Evolutionary conservation across 768 basidiomycete species (phyloP), one percentile per base, ranked within the genome.

Genomic region (Pisolithus orientalis): DNA sequence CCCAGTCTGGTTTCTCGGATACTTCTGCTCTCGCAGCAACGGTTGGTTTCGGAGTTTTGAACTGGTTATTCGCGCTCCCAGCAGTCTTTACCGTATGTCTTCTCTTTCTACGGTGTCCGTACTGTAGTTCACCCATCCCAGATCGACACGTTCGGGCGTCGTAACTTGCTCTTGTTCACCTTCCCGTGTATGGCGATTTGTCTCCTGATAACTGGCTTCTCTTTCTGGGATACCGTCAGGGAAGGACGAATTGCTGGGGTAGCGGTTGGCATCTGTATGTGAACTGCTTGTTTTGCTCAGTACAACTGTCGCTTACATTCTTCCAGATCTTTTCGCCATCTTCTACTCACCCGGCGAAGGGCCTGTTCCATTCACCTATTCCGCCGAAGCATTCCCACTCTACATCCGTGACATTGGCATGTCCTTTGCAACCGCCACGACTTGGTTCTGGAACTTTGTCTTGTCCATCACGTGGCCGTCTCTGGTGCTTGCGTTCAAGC

Each of bases 351-450:
- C 87, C 1, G 90, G 90, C 55, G 90, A 91, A 72, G 92, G 92
- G 0, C 92, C 92, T 5, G 91, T 94, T 7, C 92, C 92, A 0
- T 94, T 86, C 67, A 85, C 88, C 0, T 94, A 94, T 64, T 92
- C 90, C 4, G 92, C 92, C 3, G 93, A 94, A 67, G 91, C 87
- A 11, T 95, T 90, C 79, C 93, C 91, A 6, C 75, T 94, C 38
- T 84, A 85, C 39, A 67, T 67, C 28, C 66, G 67, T 60, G 66
- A 69, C 39, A 54, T 67, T 1, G 88, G 87, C 39, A 89, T 90
- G 86, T 78, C 78, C 42, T 81, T 79, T 60, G 83, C 86, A 7
- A 85, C 84, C 0, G 77, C 82, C 10, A 72, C 77, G 25, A 71
- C 76, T 2, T 83, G 83, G 82, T 79, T 80, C 62, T 81, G 60